Percentiles rank a stretch among this genome's conserved stretches.
phyloP scores from a whole-genome alignment of 495 filamentous ascomycete species.

The Choiromyces venosus region DNA sequence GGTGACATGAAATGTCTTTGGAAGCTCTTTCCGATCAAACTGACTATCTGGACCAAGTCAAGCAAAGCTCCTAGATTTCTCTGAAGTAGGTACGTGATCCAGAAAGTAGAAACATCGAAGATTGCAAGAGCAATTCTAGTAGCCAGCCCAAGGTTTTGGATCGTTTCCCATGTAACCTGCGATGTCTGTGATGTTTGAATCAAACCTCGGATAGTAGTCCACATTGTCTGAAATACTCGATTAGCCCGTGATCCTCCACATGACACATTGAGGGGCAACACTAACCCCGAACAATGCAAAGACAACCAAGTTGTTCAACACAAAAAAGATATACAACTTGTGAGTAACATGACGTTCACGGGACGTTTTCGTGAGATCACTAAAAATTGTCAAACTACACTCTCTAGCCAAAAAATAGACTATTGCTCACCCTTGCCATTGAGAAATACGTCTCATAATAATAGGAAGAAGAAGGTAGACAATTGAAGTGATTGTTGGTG shows the following conservation, averaged over 20 bases:
- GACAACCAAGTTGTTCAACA: slow-evolving; percentile 93
- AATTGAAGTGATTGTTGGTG: slow-evolving; percentile 84
- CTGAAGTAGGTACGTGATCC: slow-evolving; percentile 88
- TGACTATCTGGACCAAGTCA: slow-evolving; percentile 79
- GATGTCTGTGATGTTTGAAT: slow-evolving; percentile 16
- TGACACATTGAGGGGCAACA: not conserved
- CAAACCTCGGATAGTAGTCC: slow-evolving; percentile 25
- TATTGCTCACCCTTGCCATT: slow-evolving; percentile 39
- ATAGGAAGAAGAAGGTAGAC: slow-evolving; percentile 85
- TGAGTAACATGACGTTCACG: slow-evolving; percentile 87
- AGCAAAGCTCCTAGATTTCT: slow-evolving; percentile 85
- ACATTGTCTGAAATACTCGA: slow-evolving; percentile 22
- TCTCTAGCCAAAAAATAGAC: not conserved
- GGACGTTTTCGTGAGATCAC: slow-evolving; percentile 84
- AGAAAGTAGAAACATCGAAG: slow-evolving; percentile 78
- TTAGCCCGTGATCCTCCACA: slow-evolving; percentile 5
- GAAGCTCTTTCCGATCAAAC: slow-evolving; percentile 72
- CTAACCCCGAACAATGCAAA: slow-evolving; percentile 75
- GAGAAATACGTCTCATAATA: slow-evolving; percentile 66
- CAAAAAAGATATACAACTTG: slow-evolving; percentile 92
- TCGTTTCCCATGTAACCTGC: slow-evolving; percentile 40
- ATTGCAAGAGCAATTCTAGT: slow-evolving; percentile 50
- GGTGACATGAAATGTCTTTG: slow-evolving; percentile 75
- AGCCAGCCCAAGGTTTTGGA: slow-evolving; percentile 20
- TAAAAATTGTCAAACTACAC: slow-evolving; percentile 63